Evolutionary conservation across 1,284 basidiomycete genomes (phyloP).

Genomic region (Ustilago bromivora): DNA sequence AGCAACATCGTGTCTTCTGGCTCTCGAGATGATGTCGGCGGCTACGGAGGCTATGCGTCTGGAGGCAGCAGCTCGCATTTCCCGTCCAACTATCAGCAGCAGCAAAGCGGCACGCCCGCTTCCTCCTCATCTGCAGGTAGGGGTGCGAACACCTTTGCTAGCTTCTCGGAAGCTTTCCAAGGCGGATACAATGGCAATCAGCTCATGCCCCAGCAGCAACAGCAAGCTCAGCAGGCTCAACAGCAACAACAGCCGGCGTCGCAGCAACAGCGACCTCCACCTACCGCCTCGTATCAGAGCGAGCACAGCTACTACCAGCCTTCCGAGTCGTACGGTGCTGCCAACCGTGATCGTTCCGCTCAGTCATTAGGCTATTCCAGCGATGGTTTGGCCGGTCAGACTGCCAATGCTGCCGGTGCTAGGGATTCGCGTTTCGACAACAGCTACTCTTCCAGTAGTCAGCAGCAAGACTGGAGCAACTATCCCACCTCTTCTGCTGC

Average conservation of each 20-base stretch:
- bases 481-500: constrained; percentile 26
- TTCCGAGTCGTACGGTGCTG: constrained; percentile 38
- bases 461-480: constrained; percentile 47
- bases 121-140: constrained; percentile 39
- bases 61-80: constrained; percentile 43
- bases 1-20: constrained; percentile 41
- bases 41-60: constrained; percentile 36
- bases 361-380: constrained; percentile 31
- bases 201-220: constrained; percentile 36
- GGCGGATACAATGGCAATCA: constrained; percentile 40
- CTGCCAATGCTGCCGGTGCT: constrained; percentile 4
- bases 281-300: constrained; percentile 40
- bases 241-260: constrained; percentile 18
- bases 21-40: constrained; percentile 37
- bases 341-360: constrained; percentile 28
- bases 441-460: constrained; percentile 32
- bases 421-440: constrained; percentile 37
- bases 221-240: constrained; percentile 26
- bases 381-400: constrained; percentile 22
- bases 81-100: constrained; percentile 31
- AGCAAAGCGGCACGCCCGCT: constrained; percentile 27
- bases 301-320: constrained; percentile 48
- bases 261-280: constrained; percentile 29
- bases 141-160: constrained; percentile 44
- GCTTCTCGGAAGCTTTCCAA: constrained; percentile 43